Base-by-base conservation (phyloP, 2,329 filamentous ascomycete genomes). In the Cryphonectria japonica region DNA sequence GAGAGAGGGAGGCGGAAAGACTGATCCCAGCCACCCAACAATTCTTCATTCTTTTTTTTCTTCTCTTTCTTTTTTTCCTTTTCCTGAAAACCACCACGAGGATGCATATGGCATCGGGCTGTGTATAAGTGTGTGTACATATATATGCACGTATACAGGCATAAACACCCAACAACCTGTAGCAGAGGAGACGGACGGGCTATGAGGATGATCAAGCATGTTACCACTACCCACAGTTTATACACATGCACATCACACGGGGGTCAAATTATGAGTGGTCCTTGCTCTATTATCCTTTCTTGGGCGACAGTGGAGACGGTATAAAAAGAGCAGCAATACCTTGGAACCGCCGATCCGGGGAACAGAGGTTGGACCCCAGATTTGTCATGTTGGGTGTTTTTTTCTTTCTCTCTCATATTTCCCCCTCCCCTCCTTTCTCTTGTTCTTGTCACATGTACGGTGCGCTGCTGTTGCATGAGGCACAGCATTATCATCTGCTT, bases 401-500 rank as follows among this genome's bases (percentile, higher is more conserved):
- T 7, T 2, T 16, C 16, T 43, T 43, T 1, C 14, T 43, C 16
- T 16, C 19, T 46, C 7, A 34, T 34, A 26, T 26, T 26, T 26
- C 37, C 37, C 9, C 9, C 2, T n/a, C 3, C n/a, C 5, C 9
- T n/a, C 9, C 46, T 50, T n/a, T 14, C 14, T 19, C 41, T 64
- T 19, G 16, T 66, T 39, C 50, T 67, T 70, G 50, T 63, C 37
- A 50, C 16, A 46, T 16, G 43, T 68, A 37, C 65, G 14, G 67
- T 63, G 69, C 60, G 62, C 43, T n/a, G 7, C 3, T 50, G 43
- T 1, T 29, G 43, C 63, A 52, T 66, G 46, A 39, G 57, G 65
- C 50, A 59, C 66, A 13, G 52, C 66, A 32, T 67, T 66, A 50
- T 50, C 46, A 19, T 50, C 59, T 70, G 69, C 69, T 37, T 67